Base-by-base conservation (phyloP, 805 yeast genomes). In the Brettanomyces anomalus region DNA sequence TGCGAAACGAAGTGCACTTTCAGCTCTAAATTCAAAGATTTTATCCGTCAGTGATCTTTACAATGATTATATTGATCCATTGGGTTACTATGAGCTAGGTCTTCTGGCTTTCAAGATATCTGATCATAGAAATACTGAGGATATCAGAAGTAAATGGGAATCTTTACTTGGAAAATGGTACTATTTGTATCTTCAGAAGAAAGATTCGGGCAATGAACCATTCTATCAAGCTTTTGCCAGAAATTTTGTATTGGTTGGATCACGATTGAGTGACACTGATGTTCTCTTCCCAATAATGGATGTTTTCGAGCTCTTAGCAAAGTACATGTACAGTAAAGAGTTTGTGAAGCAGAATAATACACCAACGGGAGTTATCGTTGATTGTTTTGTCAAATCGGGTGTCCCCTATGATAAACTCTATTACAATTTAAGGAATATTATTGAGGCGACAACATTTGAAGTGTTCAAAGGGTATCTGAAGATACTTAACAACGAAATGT, bases 71-170 rank as follows among this genome's bases (percentile, higher is more conserved):
- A 86, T 95, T 11, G 89, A 84, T 53, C 95, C 95, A 19, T 66
- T 89, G 47, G 90, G 90, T 5, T 90, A 89, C 57, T 79, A 81
- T 61, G 95, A 85, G 51, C 69, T 90, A 40, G 83, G 95, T 47
- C 68, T 89, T 46, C 62, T 77, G 34, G 79, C 88, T 14, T 85
- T 84, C 68, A 84, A 85, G 56, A 75, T 83, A 13, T 80, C 97
- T 3, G 96, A 90, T 56, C 82, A 82, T 61, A 77, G 90, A 55
- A 85, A 85, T 54, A 71, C 80, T 11, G 95, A 85, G 50, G 96
- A 85, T 58, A 83, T 90, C 42, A 65, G 79, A 50, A 74, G 78
- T 43, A 79, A 88, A 61, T 90, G 96, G 95, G 79, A 76, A 48
- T 74, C 79, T 44, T 68, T 83, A 40, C 74, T 88, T 52, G 78